phyloP scores from a whole-genome alignment of 228 moss, liverwort and hornwort species.

The Sphagnum fallax region DNA sequence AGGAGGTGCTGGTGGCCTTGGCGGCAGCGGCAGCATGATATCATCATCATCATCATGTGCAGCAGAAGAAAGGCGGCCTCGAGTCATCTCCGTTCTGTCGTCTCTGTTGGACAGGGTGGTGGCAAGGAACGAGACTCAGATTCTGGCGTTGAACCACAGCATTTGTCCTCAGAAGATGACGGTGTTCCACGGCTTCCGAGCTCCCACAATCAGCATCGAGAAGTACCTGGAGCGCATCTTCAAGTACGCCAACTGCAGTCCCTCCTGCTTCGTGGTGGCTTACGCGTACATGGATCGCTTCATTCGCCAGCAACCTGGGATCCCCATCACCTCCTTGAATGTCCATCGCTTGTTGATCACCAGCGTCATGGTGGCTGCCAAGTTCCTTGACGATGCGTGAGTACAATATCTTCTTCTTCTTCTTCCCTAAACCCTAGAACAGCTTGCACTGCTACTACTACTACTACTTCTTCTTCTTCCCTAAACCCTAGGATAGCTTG shows the following conservation, averaged over 20 bases:
- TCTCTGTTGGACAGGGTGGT: slow-evolving; percentile 46
- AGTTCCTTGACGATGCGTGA: slow-evolving; percentile 60
- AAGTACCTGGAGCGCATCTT: slow-evolving; percentile 59
- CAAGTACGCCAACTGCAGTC: slow-evolving; percentile 60
- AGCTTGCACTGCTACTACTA: neutral
- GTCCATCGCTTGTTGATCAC: slow-evolving; percentile 52
- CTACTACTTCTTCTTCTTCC: neutral
- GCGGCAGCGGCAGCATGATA: slow-evolving; percentile 7
- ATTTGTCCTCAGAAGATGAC: slow-evolving; percentile 43
- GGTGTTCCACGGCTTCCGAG: slow-evolving; percentile 50
- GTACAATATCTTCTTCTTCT: slow-evolving; percentile 1
- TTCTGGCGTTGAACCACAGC: slow-evolving; percentile 27
- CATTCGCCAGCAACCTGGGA: slow-evolving; percentile 42
- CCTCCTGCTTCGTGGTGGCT: slow-evolving; percentile 53
- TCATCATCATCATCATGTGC: no score
- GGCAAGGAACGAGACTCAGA: slow-evolving; percentile 42
- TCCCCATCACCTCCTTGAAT: slow-evolving; percentile 54
- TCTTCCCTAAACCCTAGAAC: neutral
- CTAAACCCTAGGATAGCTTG: neutral
- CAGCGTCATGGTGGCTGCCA: slow-evolving; percentile 59
- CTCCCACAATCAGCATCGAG: slow-evolving; percentile 54
- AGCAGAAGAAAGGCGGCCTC: slow-evolving; percentile 12
- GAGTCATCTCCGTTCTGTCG: slow-evolving; percentile 41
- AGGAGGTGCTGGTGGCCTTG: slow-evolving; percentile 18
- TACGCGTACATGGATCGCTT: slow-evolving; percentile 59